phyloP scores from a whole-genome alignment of 1,284 basidiomycete genomes.

The Apiotrichum gracile region DNA sequence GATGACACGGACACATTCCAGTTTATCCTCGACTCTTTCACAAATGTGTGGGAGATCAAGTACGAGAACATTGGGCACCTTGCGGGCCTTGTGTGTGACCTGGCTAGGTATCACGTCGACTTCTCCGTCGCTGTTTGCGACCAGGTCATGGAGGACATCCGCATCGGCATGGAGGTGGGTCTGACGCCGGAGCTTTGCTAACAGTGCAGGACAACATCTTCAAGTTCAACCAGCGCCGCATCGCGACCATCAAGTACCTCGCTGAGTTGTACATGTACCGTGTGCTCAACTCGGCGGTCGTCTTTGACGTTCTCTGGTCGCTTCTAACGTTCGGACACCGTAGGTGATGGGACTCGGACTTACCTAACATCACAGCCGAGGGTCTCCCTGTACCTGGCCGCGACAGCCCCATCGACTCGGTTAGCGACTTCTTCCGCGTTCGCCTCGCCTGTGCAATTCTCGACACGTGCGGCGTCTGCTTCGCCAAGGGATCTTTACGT shows the following conservation, averaged over 20 bases:
- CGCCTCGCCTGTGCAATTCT: slow-evolving; percentile 85
- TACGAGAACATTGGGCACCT: slow-evolving; percentile 84
- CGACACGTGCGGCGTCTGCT: slow-evolving; percentile 96
- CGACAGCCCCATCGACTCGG: slow-evolving; percentile 72
- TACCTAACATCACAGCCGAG: slow-evolving; percentile 53
- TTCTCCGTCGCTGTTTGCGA: slow-evolving; percentile 87
- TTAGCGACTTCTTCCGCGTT: slow-evolving; percentile 92
- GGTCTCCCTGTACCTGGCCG: slow-evolving; percentile 81
- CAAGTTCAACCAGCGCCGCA: slow-evolving; percentile 85
- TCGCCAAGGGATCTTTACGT: slow-evolving; percentile 83
- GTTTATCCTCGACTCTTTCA: slow-evolving; percentile 69
- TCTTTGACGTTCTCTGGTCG: slow-evolving; percentile 93
- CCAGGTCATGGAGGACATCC: slow-evolving; percentile 86
- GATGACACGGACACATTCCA: slow-evolving; percentile 57
- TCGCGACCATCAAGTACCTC: slow-evolving; percentile 86
- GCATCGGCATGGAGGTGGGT: slow-evolving; percentile 70
- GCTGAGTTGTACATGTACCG: slow-evolving; percentile 97
- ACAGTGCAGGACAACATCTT: slow-evolving; percentile 69
- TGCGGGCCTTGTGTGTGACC: slow-evolving; percentile 87
- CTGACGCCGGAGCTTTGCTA: neutral
- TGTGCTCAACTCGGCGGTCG: slow-evolving; percentile 76
- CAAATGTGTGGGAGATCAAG: slow-evolving; percentile 94
- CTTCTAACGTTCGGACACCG: slow-evolving; percentile 94
- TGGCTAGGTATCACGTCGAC: slow-evolving; percentile 84
- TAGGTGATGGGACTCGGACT: slow-evolving; percentile 49